phyloP scores from a whole-genome alignment of 768 basidiomycete genomes.

The Suillus spraguei region DNA sequence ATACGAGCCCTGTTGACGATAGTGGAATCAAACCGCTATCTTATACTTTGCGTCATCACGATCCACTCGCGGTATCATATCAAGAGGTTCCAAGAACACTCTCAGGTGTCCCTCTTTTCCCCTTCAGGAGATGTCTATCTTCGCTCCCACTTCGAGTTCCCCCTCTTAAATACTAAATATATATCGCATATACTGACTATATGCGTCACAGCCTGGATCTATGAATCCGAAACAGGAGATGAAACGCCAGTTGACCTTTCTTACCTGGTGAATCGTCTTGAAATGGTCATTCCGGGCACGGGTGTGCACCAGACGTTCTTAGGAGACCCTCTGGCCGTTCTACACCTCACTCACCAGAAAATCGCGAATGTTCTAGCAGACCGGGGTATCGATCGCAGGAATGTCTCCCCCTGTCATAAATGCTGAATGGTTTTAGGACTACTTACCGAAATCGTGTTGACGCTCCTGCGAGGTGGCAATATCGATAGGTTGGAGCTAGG shows the following conservation, averaged over 20 bases:
- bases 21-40: neutral
- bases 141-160: neutral
- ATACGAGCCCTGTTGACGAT: neutral
- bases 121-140: neutral
- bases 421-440: conserved; percentile 39
- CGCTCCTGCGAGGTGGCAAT: conserved; percentile 48
- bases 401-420: conserved; percentile 30
- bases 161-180: neutral
- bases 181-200: conserved; percentile 12
- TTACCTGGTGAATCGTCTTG: conserved; percentile 41
- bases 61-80: neutral
- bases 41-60: neutral
- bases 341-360: conserved; percentile 36
- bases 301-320: conserved; percentile 11
- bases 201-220: conserved; percentile 39
- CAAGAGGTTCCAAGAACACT: neutral
- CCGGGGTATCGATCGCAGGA: conserved; percentile 33
- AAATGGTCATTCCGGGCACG: conserved; percentile 31
- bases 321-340: conserved; percentile 4
- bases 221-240: conserved; percentile 42
- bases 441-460: conserved; percentile 47
- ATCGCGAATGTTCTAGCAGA: conserved; percentile 38
- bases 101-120: neutral
- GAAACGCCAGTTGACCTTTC: conserved; percentile 43
- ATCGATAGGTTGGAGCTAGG: conserved; percentile 47